Evolutionary conservation across 2,329 filamentous ascomycete genomes (phyloP).

Genomic region (Diaporthe sp.): DNA sequence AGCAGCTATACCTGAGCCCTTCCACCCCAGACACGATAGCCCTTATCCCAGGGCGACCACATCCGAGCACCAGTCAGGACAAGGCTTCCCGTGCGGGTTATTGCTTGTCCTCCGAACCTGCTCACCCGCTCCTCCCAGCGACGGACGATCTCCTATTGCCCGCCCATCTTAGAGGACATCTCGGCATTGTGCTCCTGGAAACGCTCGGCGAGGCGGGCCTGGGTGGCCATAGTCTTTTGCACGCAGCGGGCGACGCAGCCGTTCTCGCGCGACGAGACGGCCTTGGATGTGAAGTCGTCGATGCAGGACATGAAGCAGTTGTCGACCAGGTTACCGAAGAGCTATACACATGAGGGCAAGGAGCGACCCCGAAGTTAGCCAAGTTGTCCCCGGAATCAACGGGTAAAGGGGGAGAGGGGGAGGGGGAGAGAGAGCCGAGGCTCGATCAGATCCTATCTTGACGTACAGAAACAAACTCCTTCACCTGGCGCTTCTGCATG

Average conservation of each 20-base stretch:
- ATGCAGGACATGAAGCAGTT: conserved; percentile 97
- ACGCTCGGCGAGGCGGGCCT: conserved; percentile 88
- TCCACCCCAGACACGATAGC: background rate
- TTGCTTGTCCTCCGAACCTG: background rate
- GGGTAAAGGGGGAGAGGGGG: background rate
- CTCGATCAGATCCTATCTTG: background rate
- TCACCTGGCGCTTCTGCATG: conserved; percentile 98
- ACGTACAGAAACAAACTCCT: conserved; percentile 97
- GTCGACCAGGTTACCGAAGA: conserved; percentile 77
- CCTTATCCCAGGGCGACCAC: background rate
- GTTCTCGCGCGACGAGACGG: conserved; percentile 86
- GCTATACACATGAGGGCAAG: conserved; percentile 47
- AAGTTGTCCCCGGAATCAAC: background rate
- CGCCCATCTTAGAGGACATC: conserved; percentile 65
- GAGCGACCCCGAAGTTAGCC: background rate
- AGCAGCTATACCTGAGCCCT: background rate
- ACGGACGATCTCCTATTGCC: conserved; percentile 48
- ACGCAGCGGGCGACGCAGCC: conserved; percentile 95
- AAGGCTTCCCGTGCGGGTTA: background rate
- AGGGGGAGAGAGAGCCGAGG: background rate
- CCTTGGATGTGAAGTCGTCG: conserved; percentile 98
- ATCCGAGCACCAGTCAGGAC: background rate
- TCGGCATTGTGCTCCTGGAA: conserved; percentile 79
- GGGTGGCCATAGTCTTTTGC: conserved; percentile 93
- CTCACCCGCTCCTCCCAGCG: background rate